Percentiles rank a stretch among this genome's conserved stretches.
These are phyloP conservation scores for Calonectria hongkongensis DNA, from an alignment of 2,329 filamentous ascomycete genomes.

Conservation along the genomic window DNA sequence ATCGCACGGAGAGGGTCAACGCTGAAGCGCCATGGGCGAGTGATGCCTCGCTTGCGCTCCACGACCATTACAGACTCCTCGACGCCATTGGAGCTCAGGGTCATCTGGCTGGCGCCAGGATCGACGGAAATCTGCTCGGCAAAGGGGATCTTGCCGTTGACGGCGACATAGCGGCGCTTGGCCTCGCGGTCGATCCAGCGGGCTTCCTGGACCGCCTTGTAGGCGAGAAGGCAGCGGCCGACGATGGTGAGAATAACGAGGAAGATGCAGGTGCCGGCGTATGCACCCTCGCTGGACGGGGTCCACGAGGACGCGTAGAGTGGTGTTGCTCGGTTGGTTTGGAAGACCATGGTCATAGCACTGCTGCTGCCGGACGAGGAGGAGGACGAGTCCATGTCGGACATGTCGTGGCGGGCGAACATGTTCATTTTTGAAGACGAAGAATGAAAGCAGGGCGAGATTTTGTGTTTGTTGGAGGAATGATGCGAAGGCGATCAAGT, in stretches of 20 bases:
- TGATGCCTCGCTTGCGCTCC: slow-evolving; percentile 70
- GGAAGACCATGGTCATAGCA: slow-evolving; percentile 76
- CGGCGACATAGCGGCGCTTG: slow-evolving; percentile 84
- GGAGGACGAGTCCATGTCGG: slow-evolving; percentile 46
- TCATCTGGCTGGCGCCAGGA: slow-evolving; percentile 77
- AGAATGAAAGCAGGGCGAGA: neutral
- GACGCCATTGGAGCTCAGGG: slow-evolving; percentile 82
- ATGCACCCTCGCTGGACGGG: slow-evolving; percentile 80
- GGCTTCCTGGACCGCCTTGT: slow-evolving; percentile 78
- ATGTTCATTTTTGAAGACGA: slow-evolving; percentile 44
- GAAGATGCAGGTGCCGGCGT: slow-evolving; percentile 95
- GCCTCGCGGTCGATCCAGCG: slow-evolving; percentile 83
- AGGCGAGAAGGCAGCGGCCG: slow-evolving; percentile 82
- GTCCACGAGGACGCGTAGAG: slow-evolving; percentile 82
- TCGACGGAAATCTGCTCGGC: slow-evolving; percentile 76
- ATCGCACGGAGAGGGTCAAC: slow-evolving; percentile 85
- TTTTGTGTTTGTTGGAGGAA: neutral
- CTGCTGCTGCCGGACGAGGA: slow-evolving; percentile 42
- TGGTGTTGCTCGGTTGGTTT: slow-evolving; percentile 69
- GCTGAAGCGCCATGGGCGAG: slow-evolving; percentile 86
- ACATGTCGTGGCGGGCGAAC: slow-evolving; percentile 53
- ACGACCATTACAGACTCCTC: slow-evolving; percentile 89
- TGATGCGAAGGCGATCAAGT: neutral
- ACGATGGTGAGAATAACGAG: slow-evolving; percentile 84
- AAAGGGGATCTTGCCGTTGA: slow-evolving; percentile 78